These are phyloP conservation scores for Pythium guiyangense DNA, from an alignment of 352 stramenopile species.

Conservation along the genomic window DNA sequence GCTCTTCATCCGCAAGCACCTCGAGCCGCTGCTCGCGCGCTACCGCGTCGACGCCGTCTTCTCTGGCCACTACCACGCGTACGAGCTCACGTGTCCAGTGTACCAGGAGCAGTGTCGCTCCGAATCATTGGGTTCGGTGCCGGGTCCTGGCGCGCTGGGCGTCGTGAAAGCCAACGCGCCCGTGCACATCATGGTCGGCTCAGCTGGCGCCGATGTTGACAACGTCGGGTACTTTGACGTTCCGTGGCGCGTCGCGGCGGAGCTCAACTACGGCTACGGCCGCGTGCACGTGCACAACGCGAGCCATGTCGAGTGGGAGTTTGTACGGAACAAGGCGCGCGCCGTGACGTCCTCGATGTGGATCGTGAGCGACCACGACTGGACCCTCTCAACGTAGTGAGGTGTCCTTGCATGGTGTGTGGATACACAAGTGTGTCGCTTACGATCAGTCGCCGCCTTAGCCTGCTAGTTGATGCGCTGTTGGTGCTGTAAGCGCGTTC, in stretches of 20 bases:
- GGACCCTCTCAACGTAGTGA: conserved; percentile 3
- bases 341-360: conserved; percentile 23
- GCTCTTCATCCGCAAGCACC: conserved; percentile 28
- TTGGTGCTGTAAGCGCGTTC: too few relatives aligned
- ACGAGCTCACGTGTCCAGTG: conserved; percentile 26
- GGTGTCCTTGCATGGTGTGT: too few relatives aligned
- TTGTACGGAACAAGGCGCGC: conserved; percentile 22
- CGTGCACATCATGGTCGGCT: conserved; percentile 41
- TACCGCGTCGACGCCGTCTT: conserved; percentile 20
- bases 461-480: too few relatives aligned
- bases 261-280: conserved; percentile 34
- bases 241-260: conserved; percentile 18
- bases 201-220: conserved; percentile 34
- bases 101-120: conserved; percentile 16
- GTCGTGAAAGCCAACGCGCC: conserved; percentile 9
- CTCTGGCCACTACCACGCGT: conserved; percentile 24
- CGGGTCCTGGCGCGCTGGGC: conserved; percentile 6
- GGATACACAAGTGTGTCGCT: too few relatives aligned
- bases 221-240: conserved; percentile 19
- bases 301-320: conserved; percentile 33
- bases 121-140: neutral
- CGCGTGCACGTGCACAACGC: conserved; percentile 35
- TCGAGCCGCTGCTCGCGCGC: conserved; percentile 33
- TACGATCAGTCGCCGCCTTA: too few relatives aligned
- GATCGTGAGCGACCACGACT: conserved; percentile 33